Conservation (phyloP, 1,139 yeast genomes). For the Kluyveromyces sp. region DNA sequence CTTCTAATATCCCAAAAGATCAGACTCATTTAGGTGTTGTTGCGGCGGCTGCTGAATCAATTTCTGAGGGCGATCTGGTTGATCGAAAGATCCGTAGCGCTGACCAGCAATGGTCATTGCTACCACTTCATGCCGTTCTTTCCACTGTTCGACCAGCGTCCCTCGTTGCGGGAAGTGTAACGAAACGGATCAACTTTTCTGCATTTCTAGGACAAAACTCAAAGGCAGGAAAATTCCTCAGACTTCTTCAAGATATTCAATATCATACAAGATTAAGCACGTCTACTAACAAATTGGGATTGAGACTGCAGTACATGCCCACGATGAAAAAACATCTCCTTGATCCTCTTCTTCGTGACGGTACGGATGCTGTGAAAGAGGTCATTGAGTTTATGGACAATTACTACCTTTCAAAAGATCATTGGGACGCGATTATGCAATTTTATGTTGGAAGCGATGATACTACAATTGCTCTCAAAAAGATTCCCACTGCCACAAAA, state of each 20-base stretch:
- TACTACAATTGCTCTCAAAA: constrained; percentile 45
- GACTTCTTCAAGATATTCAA: constrained; percentile 80
- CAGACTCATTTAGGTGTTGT: constrained; percentile 54
- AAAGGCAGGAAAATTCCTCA: constrained; percentile 66
- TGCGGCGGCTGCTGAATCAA: constrained; percentile 77
- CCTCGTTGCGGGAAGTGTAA: constrained; percentile 64
- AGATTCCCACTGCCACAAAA: constrained; percentile 68
- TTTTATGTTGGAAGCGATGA: constrained; percentile 61
- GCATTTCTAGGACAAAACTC: constrained; percentile 90
- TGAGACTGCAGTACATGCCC: constrained; percentile 75
- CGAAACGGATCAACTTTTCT: constrained; percentile 71
- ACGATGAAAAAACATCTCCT: constrained; percentile 49
- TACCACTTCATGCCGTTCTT: constrained; percentile 87
- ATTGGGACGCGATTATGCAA: constrained; percentile 83
- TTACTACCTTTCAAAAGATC: constrained; percentile 80
- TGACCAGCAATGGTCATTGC: constrained; percentile 91
- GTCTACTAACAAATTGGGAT: constrained; percentile 65
- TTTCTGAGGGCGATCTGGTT: constrained; percentile 73
- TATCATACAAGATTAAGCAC: constrained; percentile 80
- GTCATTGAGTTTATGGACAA: constrained; percentile 70
- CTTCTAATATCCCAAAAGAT: constrained; percentile 38
- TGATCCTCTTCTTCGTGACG: constrained; percentile 46
- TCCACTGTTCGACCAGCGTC: constrained; percentile 81
- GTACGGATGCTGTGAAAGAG: constrained; percentile 56
- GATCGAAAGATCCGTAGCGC: constrained; percentile 79